phyloP scores from a whole-genome alignment of 352 stramenopile genomes.

The Phytophthora syringae region DNA sequence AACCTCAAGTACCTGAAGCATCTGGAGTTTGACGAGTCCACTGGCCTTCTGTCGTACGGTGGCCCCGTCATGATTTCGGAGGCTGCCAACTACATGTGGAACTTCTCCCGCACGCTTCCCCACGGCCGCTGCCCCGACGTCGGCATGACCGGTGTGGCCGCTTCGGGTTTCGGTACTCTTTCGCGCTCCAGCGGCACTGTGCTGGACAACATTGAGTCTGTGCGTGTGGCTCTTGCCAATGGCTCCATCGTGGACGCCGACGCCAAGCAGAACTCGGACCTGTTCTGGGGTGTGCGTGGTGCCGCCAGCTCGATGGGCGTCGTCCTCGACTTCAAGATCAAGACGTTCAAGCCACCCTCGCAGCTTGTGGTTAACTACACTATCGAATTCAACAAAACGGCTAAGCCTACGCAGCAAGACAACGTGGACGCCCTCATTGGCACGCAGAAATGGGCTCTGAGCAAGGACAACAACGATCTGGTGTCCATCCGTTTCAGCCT shows the following conservation, averaged over 20 bases:
- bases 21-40: constrained; percentile 12
- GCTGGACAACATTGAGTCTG: constrained; percentile 10
- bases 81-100: constrained; percentile 9
- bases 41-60: constrained; percentile 2
- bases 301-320: constrained; percentile 15
- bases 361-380: constrained; percentile 7
- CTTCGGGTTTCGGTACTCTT: constrained; percentile 9
- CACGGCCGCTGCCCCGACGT: constrained; percentile 13
- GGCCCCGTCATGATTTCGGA: constrained; percentile 16
- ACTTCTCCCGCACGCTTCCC: constrained; percentile 4
- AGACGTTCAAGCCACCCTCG: constrained; percentile 8
- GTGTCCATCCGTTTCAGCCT: constrained; percentile 9
- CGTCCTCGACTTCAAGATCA: constrained; percentile 11
- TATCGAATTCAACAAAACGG: constrained; percentile 7
- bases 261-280: background rate
- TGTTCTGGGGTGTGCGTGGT: constrained; percentile 10
- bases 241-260: constrained; percentile 9
- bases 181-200: constrained; percentile 12
- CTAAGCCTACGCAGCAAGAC: constrained; percentile 11
- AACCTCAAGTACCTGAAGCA: constrained; percentile 11
- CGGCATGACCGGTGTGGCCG: constrained; percentile 8
- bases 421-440: constrained; percentile 8
- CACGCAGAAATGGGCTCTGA: constrained; percentile 13
- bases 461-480: constrained; percentile 9
- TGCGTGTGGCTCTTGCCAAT: constrained; percentile 10